phyloP scores from a whole-genome alignment of 495 filamentous ascomycete genomes.

The Xylaria castorea region DNA sequence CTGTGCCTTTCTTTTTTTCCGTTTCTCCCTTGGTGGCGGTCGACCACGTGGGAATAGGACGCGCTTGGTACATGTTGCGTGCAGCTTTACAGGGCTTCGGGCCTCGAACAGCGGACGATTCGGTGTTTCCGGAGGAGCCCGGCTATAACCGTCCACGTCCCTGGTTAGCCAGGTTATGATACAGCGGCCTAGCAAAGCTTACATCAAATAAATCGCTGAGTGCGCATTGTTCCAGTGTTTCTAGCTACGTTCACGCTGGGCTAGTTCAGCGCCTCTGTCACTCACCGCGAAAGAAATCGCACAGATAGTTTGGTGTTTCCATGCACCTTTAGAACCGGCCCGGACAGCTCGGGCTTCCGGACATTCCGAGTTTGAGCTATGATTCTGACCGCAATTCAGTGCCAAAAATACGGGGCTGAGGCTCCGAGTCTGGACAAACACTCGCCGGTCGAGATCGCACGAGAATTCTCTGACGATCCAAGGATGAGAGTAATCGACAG shows the following conservation, averaged over 20 bases:
- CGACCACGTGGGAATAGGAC: not conserved
- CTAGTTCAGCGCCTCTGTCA: not conserved
- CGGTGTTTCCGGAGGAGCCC: constrained; percentile 4
- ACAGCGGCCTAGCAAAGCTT: not conserved
- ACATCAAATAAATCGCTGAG: not conserved
- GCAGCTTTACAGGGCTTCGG: not conserved
- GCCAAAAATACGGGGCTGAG: not conserved
- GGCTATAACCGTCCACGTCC: not conserved
- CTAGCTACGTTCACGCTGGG: not conserved
- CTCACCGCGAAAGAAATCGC: not conserved
- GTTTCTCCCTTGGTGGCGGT: not conserved
- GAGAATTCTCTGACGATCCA: not conserved
- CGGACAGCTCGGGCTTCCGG: not conserved
- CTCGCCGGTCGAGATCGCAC: not conserved
- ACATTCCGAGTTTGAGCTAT: not conserved
- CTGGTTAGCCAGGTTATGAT: not conserved
- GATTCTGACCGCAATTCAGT: constrained; percentile 6
- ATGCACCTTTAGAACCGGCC: not conserved
- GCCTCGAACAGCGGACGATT: not conserved
- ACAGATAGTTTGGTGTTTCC: not conserved
- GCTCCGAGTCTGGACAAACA: not conserved
- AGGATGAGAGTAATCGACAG: not conserved
- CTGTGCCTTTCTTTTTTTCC: not conserved
- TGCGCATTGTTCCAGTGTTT: not conserved
- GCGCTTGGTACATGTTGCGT: not conserved